A percentile compares a stretch with the other conserved stretches of the same genome.
These are phyloP conservation scores for Pestalotiopsis fici DNA, from an alignment of 2,329 filamentous ascomycete species.

Conservation along the genomic window DNA sequence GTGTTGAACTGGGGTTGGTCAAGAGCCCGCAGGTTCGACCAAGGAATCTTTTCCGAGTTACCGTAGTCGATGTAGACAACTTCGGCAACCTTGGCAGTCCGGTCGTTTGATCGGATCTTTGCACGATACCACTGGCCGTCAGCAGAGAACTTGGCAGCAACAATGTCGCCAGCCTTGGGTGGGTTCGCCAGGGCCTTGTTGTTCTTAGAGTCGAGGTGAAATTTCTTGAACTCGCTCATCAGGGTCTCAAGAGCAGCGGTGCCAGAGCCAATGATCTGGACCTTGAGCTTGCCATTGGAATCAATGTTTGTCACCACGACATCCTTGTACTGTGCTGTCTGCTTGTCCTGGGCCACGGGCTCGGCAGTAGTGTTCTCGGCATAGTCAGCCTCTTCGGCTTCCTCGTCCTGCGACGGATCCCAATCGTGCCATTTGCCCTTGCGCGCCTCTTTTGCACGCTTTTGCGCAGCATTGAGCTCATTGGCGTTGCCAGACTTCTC, in stretches of 20 bases:
- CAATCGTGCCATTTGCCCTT: conserved; percentile 94
- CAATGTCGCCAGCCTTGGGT: conserved; percentile 88
- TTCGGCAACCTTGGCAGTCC: conserved; percentile 83
- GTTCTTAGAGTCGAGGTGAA: conserved; percentile 85
- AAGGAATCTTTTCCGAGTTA: conserved; percentile 87
- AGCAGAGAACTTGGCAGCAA: conserved; percentile 86
- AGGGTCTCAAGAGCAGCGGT: conserved; percentile 82
- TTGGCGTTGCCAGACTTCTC: conserved; percentile 90
- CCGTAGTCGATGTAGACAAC: conserved; percentile 96
- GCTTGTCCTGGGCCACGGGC: conserved; percentile 59
- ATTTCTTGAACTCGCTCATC: conserved; percentile 88
- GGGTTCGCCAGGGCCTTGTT: conserved; percentile 70
- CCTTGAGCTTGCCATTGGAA: conserved; percentile 77
- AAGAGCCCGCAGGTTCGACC: conserved; percentile 81
- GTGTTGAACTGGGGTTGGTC: conserved; percentile 75
- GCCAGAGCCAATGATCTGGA: conserved; percentile 87
- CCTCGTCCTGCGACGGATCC: conserved; percentile 84
- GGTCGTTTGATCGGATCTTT: conserved; percentile 88
- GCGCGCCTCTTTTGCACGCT: conserved; percentile 82
- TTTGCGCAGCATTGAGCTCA: conserved; percentile 85
- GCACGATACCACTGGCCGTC: conserved; percentile 96
- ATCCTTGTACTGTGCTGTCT: conserved; percentile 83
- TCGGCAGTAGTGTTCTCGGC: conserved; percentile 51
- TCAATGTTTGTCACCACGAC: conserved; percentile 92
- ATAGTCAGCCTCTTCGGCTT: conserved; percentile 56